These are phyloP conservation scores for Annulohypoxylon maeteangense DNA, from an alignment of 495 filamentous ascomycete genomes.

Conservation along the genomic window DNA sequence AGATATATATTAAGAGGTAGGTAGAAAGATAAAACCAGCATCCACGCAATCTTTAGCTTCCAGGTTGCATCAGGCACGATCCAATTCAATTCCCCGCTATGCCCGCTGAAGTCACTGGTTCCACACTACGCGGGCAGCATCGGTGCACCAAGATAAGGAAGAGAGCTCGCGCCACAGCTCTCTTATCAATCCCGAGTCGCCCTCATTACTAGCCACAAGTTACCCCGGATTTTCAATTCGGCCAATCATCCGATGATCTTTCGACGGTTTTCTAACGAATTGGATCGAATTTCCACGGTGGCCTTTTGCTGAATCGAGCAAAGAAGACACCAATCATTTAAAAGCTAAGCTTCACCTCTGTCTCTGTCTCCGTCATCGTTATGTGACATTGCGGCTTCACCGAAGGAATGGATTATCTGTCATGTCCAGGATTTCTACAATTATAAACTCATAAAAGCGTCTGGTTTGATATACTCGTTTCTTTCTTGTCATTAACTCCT, in stretches of 20 bases:
- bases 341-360: constrained; percentile 13
- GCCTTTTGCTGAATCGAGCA: constrained; percentile 48
- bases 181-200: background rate
- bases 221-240: constrained; percentile 40
- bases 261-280: constrained; percentile 27
- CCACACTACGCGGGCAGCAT: constrained; percentile 1
- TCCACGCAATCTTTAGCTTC: constrained; percentile 14
- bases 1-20: too few relatives aligned
- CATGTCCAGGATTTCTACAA: constrained; percentile 21
- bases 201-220: constrained; percentile 28
- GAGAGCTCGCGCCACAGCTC: constrained; percentile 45
- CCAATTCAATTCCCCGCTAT: constrained; percentile 11
- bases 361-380: background rate
- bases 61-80: constrained; percentile 8
- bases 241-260: constrained; percentile 17
- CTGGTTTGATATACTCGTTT: constrained; percentile 22
- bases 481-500: background rate
- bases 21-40: constrained; percentile 1
- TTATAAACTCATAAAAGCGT: constrained; percentile 15
- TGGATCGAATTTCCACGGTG: constrained; percentile 49
- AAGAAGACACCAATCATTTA: constrained; percentile 34
- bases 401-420: constrained; percentile 26
- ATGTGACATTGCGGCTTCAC: constrained; percentile 2
- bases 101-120: constrained; percentile 40
- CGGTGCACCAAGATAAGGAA: background rate